Evolutionary conservation across 805 yeast species (phyloP).

Genomic region (Maudiozyma pseudohumilis): DNA sequence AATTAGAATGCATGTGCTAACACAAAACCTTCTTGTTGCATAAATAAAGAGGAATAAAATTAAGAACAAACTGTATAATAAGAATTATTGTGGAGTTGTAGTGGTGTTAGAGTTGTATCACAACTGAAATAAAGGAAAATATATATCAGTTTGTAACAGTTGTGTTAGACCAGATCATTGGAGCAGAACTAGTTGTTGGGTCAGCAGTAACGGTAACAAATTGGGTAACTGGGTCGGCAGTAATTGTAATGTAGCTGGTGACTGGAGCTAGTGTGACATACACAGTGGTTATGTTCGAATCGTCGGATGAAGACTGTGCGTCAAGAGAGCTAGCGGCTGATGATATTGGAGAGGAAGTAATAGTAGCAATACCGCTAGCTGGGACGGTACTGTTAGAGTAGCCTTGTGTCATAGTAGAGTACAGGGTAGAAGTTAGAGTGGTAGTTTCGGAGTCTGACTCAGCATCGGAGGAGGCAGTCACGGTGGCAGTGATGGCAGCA

Average conservation of each 20-base stretch:
- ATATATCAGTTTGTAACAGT: background rate
- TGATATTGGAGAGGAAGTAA: background rate
- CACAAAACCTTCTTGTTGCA: too few relatives aligned
- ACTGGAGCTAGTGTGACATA: slow-evolving; percentile 14
- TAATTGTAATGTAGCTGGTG: slow-evolving; percentile 8
- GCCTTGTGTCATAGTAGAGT: slow-evolving; percentile 3
- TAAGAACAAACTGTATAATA: too few relatives aligned
- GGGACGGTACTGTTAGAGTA: slow-evolving; percentile 4
- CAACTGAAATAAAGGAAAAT: too few relatives aligned
- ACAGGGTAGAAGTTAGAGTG: slow-evolving; percentile 9
- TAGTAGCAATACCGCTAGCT: slow-evolving; percentile 4
- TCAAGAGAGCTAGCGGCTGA: background rate
- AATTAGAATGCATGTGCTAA: too few relatives aligned
- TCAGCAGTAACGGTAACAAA: slow-evolving; percentile 17
- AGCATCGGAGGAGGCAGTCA: background rate
- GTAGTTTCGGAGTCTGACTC: background rate
- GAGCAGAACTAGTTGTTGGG: background rate
- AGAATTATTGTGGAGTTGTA: too few relatives aligned
- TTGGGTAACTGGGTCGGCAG: slow-evolving; percentile 6
- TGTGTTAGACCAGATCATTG: slow-evolving; percentile 1
- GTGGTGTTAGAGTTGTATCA: too few relatives aligned
- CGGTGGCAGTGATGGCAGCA: background rate
- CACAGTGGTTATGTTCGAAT: background rate
- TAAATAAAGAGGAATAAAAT: too few relatives aligned
- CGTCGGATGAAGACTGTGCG: background rate